Evolutionary conservation across 768 basidiomycete genomes (phyloP).

Genomic region (Gautieria morchelliformis): DNA sequence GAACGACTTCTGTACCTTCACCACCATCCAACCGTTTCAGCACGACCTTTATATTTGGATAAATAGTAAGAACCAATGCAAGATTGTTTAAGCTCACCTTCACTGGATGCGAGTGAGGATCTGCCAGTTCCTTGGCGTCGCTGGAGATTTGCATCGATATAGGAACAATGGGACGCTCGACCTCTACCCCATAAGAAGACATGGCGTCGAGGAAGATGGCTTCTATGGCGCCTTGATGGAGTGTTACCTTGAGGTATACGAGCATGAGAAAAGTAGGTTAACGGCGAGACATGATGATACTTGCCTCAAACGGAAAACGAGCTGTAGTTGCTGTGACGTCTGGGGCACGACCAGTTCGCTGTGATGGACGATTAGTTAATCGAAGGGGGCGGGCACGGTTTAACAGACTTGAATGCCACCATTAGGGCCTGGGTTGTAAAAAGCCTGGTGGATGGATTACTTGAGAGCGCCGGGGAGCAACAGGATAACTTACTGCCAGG

Average conservation of each 20-base stretch:
- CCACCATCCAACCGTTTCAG: slow-evolving; percentile 31
- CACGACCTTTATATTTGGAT: slow-evolving; percentile 8
- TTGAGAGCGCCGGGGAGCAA: not conserved
- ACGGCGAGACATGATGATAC: not conserved
- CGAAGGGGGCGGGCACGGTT: not conserved
- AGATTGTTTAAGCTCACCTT: slow-evolving; percentile 17
- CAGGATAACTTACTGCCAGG: slow-evolving; percentile 40
- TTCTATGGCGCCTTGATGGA: slow-evolving; percentile 60
- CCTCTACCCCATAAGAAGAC: slow-evolving; percentile 33
- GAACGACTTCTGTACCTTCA: slow-evolving; percentile 44
- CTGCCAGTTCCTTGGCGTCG: slow-evolving; percentile 30
- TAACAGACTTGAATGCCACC: slow-evolving; percentile 51
- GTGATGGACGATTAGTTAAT: not conserved
- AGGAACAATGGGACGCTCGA: slow-evolving; percentile 43
- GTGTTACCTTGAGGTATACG: slow-evolving; percentile 32
- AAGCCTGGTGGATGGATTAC: slow-evolving; percentile 37
- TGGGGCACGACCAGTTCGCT: slow-evolving; percentile 55
- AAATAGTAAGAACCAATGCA: not conserved
- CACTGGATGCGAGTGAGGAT: slow-evolving; percentile 28
- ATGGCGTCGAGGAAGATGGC: slow-evolving; percentile 50
- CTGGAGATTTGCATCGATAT: slow-evolving; percentile 37
- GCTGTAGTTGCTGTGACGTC: slow-evolving; percentile 55
- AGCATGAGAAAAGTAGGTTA: not conserved
- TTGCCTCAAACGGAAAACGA: slow-evolving; percentile 63
- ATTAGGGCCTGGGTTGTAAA: slow-evolving; percentile 55